Evolutionary conservation across 2,329 filamentous ascomycete genomes (phyloP), one percentile per base, ranked within the genome.

Genomic region (Hypomyces rosellus): DNA sequence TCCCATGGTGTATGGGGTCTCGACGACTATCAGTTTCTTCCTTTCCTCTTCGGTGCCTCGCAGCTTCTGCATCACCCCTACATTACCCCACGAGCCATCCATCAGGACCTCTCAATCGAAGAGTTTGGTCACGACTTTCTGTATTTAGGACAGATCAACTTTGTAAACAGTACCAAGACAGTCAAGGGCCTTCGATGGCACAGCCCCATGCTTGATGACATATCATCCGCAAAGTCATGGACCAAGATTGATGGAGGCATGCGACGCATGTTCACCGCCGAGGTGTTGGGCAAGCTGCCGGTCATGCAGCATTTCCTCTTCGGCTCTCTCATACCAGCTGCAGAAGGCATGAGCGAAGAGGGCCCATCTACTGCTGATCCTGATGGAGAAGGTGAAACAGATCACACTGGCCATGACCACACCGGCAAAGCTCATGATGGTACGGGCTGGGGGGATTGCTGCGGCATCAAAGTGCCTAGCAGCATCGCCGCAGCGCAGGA

Each of bases 241-340:
- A 73, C 70, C 57, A 99, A 99, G 74, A 87, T 99, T 45, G 91
- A 97, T 66, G 86, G 78, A 22, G 93, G 93, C 6, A 97, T 99
- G 95, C 81, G 88, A 54, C 88, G 89, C 58, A 99, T 99, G 95
- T 97, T 97, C 64, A 78, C 92, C 46, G 88, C 85, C 38, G 93
- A 99, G 69, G 92, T 99, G 1, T 69, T 99, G 46, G 84, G 87
- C 33, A 99, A 99, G 69, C 67, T 99, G 49, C 93, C 93, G 1
- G 92, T 99, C 40, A 97, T 97, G 90, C 93, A 99, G 70, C 95
- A 99, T 67, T 99, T 99, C 61, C 64, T 99, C 49, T 99, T 99
- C 63, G 93, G 93, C 1, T 86, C 84, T 8, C 69, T 99, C 46
- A 77, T 99, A 2, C 85, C 89, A 0, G 89, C 92, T 0, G 81